These are phyloP conservation scores for Pulveroboletus sp. DNA, from an alignment of 768 basidiomycete genomes.

Conservation along the genomic window DNA sequence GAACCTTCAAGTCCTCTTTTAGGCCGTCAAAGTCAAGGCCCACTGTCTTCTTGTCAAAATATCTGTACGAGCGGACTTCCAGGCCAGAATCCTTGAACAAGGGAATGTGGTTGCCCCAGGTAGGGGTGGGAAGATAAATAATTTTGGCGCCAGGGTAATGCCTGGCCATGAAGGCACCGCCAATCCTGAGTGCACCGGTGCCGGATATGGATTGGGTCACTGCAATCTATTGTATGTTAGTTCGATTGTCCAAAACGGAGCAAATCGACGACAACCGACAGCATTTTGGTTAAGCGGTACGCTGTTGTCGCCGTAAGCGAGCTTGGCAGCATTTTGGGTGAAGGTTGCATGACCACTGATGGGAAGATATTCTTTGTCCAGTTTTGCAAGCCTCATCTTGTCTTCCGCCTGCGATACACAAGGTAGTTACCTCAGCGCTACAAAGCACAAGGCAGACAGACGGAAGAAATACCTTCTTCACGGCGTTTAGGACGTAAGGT, in stretches of 20 bases:
- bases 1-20: slow-evolving; percentile 80
- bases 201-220: slow-evolving; percentile 95
- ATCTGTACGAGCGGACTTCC: slow-evolving; percentile 89
- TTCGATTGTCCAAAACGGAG: neutral
- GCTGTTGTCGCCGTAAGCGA: slow-evolving; percentile 88
- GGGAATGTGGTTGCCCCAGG: slow-evolving; percentile 97
- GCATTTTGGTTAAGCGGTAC: slow-evolving; percentile 66
- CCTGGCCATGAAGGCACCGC: slow-evolving; percentile 85
- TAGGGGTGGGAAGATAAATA: slow-evolving; percentile 89
- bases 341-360: slow-evolving; percentile 90
- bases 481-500: slow-evolving; percentile 88
- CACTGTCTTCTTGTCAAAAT: slow-evolving; percentile 90
- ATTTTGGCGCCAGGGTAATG: slow-evolving; percentile 85
- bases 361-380: slow-evolving; percentile 95
- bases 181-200: slow-evolving; percentile 95
- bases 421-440: neutral
- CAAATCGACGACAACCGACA: slow-evolving; percentile 44
- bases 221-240: slow-evolving; percentile 54
- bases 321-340: slow-evolving; percentile 80
- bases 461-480: slow-evolving; percentile 64
- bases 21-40: slow-evolving; percentile 91
- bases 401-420: slow-evolving; percentile 64
- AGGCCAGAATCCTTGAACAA: slow-evolving; percentile 94
- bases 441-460: neutral
- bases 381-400: slow-evolving; percentile 55